Evolutionary conservation across 805 yeast species (phyloP).

Genomic region (Zygosaccharomyces siamensis): DNA sequence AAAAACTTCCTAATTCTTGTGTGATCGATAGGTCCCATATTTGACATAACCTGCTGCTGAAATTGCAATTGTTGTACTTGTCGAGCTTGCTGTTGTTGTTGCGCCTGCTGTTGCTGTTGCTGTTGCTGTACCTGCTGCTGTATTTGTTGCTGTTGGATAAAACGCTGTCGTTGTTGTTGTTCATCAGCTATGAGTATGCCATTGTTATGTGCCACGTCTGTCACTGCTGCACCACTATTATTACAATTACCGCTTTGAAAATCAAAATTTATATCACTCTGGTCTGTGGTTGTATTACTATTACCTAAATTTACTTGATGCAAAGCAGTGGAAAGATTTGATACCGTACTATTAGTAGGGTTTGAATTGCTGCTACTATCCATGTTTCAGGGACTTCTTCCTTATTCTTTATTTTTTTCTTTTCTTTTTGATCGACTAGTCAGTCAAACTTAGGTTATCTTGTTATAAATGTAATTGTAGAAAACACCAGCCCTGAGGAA

Average conservation of each 20-base stretch:
- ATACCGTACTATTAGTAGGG: constrained; percentile 19
- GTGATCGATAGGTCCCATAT: constrained; percentile 38
- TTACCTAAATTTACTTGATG: constrained; percentile 34
- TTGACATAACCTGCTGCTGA: constrained; percentile 18
- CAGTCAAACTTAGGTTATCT: not conserved
- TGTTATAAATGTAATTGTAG: not conserved
- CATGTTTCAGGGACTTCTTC: not conserved
- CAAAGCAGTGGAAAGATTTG: constrained; percentile 35
- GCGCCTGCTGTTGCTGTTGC: constrained; percentile 14
- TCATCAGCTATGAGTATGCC: constrained; percentile 3
- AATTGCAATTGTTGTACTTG: constrained; percentile 21
- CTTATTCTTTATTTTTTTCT: not conserved
- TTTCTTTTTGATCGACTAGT: not conserved
- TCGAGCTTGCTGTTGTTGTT: constrained; percentile 18
- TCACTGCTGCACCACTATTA: constrained; percentile 8
- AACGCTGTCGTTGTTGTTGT: constrained; percentile 25
- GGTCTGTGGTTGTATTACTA: constrained; percentile 28
- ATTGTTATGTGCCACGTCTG: constrained; percentile 13
- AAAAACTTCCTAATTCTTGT: constrained; percentile 67
- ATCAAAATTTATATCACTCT: constrained; percentile 28
- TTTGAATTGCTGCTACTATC: constrained; percentile 12
- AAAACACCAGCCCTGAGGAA: not conserved
- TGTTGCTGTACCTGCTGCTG: constrained; percentile 7
- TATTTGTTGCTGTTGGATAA: constrained; percentile 7
- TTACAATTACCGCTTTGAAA: constrained; percentile 10